phyloP scores from a whole-genome alignment of 1,284 basidiomycete species.

The Sphaerobolus stellatus region DNA sequence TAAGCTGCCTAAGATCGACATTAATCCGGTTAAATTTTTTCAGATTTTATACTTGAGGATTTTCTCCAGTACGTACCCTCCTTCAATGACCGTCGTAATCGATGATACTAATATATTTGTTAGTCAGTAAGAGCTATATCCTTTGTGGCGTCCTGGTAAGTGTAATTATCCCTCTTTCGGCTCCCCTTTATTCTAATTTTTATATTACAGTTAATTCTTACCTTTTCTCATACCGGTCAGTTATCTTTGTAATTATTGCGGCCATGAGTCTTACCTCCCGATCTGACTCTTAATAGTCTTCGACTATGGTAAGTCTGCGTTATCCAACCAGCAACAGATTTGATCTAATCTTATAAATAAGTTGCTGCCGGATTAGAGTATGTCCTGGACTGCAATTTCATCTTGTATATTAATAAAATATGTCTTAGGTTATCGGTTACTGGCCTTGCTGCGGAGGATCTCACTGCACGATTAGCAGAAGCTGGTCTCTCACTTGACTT shows the following conservation, averaged over 20 bases:
- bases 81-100: background rate
- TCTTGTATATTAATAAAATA: background rate
- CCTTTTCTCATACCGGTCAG: background rate
- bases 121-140: background rate
- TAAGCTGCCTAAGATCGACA: background rate
- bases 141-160: background rate
- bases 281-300: too few species aligned
- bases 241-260: background rate
- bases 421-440: background rate
- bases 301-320: too few species aligned
- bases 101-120: background rate
- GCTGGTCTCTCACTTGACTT: constrained; percentile 1
- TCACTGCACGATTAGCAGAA: background rate
- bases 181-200: background rate
- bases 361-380: background rate
- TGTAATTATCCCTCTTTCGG: background rate
- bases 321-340: too few species aligned
- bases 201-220: background rate
- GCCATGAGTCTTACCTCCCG: too few species aligned
- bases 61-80: background rate
- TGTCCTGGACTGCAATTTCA: background rate
- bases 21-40: background rate
- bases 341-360: background rate
- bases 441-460: background rate
- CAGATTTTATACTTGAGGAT: constrained; percentile 6